A percentile compares a stretch with the other conserved stretches of the same genome.
These are phyloP conservation scores for Poronia punctata DNA, from an alignment of 495 filamentous ascomycete genomes.

Conservation along the genomic window DNA sequence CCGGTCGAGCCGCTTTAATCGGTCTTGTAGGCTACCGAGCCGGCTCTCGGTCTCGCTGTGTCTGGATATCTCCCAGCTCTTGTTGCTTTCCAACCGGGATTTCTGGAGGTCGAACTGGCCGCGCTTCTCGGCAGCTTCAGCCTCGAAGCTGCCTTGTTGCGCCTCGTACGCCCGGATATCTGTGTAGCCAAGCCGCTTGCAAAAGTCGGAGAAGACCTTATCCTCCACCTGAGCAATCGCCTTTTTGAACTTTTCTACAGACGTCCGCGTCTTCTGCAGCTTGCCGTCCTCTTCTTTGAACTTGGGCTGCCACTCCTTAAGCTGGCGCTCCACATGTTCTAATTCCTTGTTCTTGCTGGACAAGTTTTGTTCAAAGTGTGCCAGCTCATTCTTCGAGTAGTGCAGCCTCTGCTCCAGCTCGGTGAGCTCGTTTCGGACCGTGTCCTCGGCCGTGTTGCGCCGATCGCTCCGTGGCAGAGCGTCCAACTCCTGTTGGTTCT, in stretches of 20 bases:
- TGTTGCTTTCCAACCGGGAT: conserved; percentile 67
- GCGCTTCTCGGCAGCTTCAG: conserved; percentile 80
- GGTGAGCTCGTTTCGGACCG: conserved; percentile 67
- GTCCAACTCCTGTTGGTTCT: conserved; percentile 62
- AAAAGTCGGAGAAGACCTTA: conserved; percentile 81
- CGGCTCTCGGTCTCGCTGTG: conserved; percentile 62
- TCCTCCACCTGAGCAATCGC: conserved; percentile 83
- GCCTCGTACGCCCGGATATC: conserved; percentile 90
- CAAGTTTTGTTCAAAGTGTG: conserved; percentile 77
- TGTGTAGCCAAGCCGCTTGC: conserved; percentile 75
- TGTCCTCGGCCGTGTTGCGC: conserved; percentile 68
- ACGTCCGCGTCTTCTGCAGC: conserved; percentile 57
- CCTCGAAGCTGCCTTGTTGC: conserved; percentile 83
- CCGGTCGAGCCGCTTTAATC: conserved; percentile 55
- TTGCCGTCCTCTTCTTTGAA: conserved; percentile 62
- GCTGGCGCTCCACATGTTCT: conserved; percentile 59
- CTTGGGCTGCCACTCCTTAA: conserved; percentile 70
- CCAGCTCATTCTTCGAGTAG: conserved; percentile 67
- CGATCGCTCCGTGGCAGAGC: conserved; percentile 70
- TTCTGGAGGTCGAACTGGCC: conserved; percentile 81
- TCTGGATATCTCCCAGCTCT: conserved; percentile 69
- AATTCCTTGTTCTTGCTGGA: conserved; percentile 80
- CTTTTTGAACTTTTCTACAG: conserved; percentile 61
- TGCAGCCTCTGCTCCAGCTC: conserved; percentile 73
- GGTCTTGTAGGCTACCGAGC: conserved; percentile 57